phyloP scores from a whole-genome alignment of 2,329 filamentous ascomycete species.

The Claviceps sp. region DNA sequence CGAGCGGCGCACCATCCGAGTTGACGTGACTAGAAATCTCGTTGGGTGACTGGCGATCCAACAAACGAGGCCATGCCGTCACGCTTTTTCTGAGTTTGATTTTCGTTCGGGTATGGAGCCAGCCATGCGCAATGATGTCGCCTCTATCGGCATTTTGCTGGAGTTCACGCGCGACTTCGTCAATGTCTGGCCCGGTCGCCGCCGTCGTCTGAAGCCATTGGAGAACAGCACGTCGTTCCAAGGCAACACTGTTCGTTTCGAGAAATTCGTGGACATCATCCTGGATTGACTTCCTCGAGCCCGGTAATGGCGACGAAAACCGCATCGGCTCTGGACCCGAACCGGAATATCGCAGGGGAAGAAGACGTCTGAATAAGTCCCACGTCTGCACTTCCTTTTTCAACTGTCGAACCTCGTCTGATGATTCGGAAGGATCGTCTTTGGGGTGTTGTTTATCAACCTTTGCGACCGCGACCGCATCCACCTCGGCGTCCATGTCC shows the following conservation, averaged over 20 bases:
- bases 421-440: not conserved
- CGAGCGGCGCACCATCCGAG: slow-evolving; percentile 49
- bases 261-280: slow-evolving; percentile 51
- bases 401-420: slow-evolving; percentile 35
- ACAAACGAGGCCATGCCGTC: slow-evolving; percentile 49
- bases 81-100: slow-evolving; percentile 85
- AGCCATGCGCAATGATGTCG: slow-evolving; percentile 74
- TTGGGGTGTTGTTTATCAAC: slow-evolving; percentile 29
- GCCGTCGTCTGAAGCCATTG: slow-evolving; percentile 78
- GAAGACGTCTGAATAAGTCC: slow-evolving; percentile 66
- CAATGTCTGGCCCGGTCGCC: slow-evolving; percentile 55
- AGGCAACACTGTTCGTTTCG: slow-evolving; percentile 55
- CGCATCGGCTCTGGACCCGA: slow-evolving; percentile 16
- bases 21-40: slow-evolving; percentile 43
- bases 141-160: slow-evolving; percentile 65
- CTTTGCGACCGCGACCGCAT: slow-evolving; percentile 44
- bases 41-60: slow-evolving; percentile 48
- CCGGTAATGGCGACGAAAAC: slow-evolving; percentile 16
- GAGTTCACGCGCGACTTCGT: slow-evolving; percentile 62
- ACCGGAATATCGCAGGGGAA: slow-evolving; percentile 52
- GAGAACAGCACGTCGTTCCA: slow-evolving; percentile 67
- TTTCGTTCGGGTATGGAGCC: slow-evolving; percentile 79
- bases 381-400: slow-evolving; percentile 82
- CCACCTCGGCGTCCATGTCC: slow-evolving; percentile 42
- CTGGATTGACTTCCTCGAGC: slow-evolving; percentile 16